phyloP scores from a whole-genome alignment of 2,329 filamentous ascomycete genomes.

The Mycosphaerella sp. region DNA sequence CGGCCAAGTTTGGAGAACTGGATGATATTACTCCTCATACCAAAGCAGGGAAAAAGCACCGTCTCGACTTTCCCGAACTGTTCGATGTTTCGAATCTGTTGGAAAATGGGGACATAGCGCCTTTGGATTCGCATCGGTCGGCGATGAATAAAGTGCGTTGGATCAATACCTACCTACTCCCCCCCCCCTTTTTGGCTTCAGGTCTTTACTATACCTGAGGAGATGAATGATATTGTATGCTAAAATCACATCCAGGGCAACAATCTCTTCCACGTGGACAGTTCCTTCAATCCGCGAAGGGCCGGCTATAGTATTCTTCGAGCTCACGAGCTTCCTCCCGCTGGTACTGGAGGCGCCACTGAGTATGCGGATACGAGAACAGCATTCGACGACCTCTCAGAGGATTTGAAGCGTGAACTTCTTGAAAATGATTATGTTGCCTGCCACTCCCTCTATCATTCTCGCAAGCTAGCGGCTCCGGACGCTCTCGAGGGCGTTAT shows the following conservation, averaged over 20 bases:
- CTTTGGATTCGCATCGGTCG: conserved; percentile 36
- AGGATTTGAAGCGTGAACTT: conserved; percentile 33
- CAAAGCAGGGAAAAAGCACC: conserved; percentile 41
- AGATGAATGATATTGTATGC: too few relatives aligned
- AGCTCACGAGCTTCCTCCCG: conserved; percentile 45
- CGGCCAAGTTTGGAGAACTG: conserved; percentile 47
- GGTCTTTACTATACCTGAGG: too few relatives aligned
- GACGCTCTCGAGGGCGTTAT: conserved; percentile 45
- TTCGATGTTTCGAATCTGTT: conserved; percentile 55
- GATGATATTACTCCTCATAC: conserved; percentile 50
- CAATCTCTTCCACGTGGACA: conserved; percentile 49
- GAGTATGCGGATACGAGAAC: conserved; percentile 50
- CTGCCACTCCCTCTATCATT: conserved; percentile 43
- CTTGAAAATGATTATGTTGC: conserved; percentile 29
- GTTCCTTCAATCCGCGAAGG: conserved; percentile 50
- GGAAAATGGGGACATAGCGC: conserved; percentile 41
- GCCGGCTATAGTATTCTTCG: conserved; percentile 48
- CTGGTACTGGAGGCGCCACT: conserved; percentile 46
- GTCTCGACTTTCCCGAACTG: conserved; percentile 46
- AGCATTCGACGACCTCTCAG: conserved; percentile 45
- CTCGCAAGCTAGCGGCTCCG: conserved; percentile 47
- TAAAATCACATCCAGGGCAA: conserved; percentile 21
- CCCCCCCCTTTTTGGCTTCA: too few relatives aligned
- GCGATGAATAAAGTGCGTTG: conserved; percentile 24
- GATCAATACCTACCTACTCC: too few relatives aligned